These are phyloP conservation scores for Didymella arachidicola DNA, from an alignment of 2,329 filamentous ascomycete species.

Conservation along the genomic window DNA sequence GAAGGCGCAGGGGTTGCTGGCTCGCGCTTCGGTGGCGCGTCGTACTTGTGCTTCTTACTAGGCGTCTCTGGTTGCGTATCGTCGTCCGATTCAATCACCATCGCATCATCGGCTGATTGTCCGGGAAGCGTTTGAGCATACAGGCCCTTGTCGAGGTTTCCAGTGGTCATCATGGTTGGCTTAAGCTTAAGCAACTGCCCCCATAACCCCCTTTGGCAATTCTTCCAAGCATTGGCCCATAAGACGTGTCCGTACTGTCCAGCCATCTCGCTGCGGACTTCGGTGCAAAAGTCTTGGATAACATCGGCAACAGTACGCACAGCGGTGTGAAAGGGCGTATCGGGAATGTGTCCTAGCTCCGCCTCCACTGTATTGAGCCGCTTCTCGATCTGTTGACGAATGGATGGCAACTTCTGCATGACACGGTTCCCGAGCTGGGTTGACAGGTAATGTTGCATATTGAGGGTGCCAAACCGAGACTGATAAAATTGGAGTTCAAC, in stretches of 20 bases:
- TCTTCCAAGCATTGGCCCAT: conserved; percentile 55
- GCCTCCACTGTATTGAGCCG: conserved; percentile 62
- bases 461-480: conserved; percentile 61
- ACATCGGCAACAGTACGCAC: conserved; percentile 69
- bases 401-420: conserved; percentile 50
- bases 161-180: conserved; percentile 34
- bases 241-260: conserved; percentile 55
- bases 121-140: conserved; percentile 20
- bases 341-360: conserved; percentile 67
- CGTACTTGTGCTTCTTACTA: conserved; percentile 45
- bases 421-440: conserved; percentile 58
- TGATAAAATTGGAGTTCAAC: conserved; percentile 50
- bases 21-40: conserved; percentile 2
- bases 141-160: conserved; percentile 24
- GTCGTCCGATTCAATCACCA: conserved; percentile 30
- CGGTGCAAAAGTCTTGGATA: conserved; percentile 63
- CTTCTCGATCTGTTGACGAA: conserved; percentile 54
- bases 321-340: conserved; percentile 70
- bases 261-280: conserved; percentile 63
- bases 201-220: conserved; percentile 62
- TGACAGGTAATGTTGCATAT: conserved; percentile 60
- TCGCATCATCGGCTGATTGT: conserved; percentile 23
- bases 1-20: conserved; percentile 14
- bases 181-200: conserved; percentile 44
- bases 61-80: conserved; percentile 23